Evolutionary conservation across 2,329 filamentous ascomycete genomes (phyloP), one percentile per base, ranked within the genome.

Genomic region (Simplicillium aogashimaense): DNA sequence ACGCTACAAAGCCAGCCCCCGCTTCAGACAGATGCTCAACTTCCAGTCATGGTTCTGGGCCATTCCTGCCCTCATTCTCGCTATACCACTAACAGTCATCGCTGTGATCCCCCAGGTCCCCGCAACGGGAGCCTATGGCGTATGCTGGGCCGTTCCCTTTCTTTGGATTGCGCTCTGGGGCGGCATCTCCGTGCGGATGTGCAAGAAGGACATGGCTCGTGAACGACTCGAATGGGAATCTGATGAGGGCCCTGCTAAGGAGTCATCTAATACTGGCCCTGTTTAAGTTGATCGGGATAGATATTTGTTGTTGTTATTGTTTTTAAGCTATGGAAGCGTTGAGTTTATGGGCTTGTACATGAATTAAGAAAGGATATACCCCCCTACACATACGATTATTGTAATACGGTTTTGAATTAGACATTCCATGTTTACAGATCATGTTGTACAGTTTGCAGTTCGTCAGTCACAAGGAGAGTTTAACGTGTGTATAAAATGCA

Each of bases 41-140:
- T 48, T 56, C 9, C 57, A 63, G 41, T 64, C 59, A 14, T 53
- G 62, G 37, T 67, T 66, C 49, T 67, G 64, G 64, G 54, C 58
- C 5, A 52, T 66, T 11, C 57, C 61, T 4, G 54, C 59, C 2
- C 43, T 67, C 7, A 30, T 65, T 7, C 47, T 66, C 13, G 63
- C 63, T 6, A 44, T 53, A 11, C 50, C 51, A 7, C 52, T 65
- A 29, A 66, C 64, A 5, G 50, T 63, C 17, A 49, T 63, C 13
- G 57, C 59, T 12, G 53, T 63, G 18, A 51, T 60, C 4, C 56
- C 53, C 7, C 43, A 45, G 3, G 54, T 64, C 6, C 61, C 61
- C 7, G 57, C 57, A 7, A 56, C 57, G 3, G 60, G 29, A 7
- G 56, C 59, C 2, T 64, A 64, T 38, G 61, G 61, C 32, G 42